phyloP scores from a whole-genome alignment of 129 eudicot genomes.

The Helichrysum umbraculigerum region DNA sequence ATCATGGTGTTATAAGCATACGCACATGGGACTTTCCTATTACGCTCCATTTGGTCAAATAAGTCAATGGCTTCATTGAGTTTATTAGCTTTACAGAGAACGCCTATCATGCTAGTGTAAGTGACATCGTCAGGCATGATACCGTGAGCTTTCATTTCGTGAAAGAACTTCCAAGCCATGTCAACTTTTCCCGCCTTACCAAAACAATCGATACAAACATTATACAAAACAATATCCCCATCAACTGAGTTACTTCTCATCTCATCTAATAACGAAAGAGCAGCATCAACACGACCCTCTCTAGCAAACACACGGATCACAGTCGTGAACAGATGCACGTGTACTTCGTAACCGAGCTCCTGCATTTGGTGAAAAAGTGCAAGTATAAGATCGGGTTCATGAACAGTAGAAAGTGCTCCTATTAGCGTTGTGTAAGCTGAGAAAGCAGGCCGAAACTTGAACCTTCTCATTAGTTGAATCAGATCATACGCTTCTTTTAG shows the following conservation, averaged over 20 bases:
- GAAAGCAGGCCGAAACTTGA: conserved; percentile 82
- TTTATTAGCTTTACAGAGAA: conserved; percentile 74
- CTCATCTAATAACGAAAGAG: conserved; percentile 74
- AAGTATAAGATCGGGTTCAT: conserved; percentile 70
- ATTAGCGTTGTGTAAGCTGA: conserved; percentile 90
- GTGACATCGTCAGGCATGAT: conserved; percentile 83
- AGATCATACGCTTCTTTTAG: conserved; percentile 62
- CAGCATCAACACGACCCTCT: conserved; percentile 65
- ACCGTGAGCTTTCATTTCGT: conserved; percentile 71
- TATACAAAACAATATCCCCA: conserved; percentile 81
- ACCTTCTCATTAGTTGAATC: conserved; percentile 85
- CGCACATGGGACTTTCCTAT: conserved; percentile 77
- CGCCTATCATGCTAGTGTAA: conserved; percentile 91
- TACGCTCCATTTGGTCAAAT: conserved; percentile 73
- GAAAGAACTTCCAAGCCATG: conserved; percentile 98
- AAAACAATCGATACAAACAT: conserved; percentile 90
- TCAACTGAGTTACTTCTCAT: conserved; percentile 69
- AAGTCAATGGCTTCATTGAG: conserved; percentile 74
- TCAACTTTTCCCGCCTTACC: conserved; percentile 93
- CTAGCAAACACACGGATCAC: conserved; percentile 74
- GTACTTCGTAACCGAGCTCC: conserved; percentile 84
- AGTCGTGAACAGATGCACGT: conserved; percentile 81
- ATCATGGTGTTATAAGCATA: conserved; percentile 94
- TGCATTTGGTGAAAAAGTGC: conserved; percentile 84
- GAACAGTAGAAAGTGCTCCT: conserved; percentile 64